Conservation (phyloP, 2,329 filamentous ascomycete genomes). For the Alternaria brassicicola region DNA sequence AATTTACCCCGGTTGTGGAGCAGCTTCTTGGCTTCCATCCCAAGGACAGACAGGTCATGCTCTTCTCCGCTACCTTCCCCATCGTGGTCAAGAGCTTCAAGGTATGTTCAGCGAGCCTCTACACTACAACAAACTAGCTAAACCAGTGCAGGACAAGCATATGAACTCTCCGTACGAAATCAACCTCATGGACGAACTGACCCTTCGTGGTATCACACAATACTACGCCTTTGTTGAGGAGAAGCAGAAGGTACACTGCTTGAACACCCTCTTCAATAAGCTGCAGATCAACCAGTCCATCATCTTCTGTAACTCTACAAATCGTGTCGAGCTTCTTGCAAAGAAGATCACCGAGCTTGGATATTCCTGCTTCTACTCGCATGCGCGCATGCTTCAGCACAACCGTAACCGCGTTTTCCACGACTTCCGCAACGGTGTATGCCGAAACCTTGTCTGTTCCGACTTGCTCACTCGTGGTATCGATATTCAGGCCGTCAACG, state of each 20-base stretch:
- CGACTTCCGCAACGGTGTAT: conserved; percentile 97
- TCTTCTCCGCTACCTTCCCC: conserved; percentile 98
- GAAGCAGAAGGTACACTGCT: conserved; percentile 98
- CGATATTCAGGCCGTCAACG: conserved; percentile 98
- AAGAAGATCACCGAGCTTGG: conserved; percentile 99
- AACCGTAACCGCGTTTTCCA: conserved; percentile 98
- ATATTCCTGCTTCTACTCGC: conserved; percentile 99
- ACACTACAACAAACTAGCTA: conserved; percentile 5
- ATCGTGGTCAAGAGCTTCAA: conserved; percentile 97
- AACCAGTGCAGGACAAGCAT: conserved; percentile 75
- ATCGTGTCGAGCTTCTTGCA: conserved; percentile 93
- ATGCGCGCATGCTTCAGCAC: conserved; percentile 96
- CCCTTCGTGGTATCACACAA: conserved; percentile 95
- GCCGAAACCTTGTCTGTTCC: conserved; percentile 96
- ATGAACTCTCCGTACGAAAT: conserved; percentile 97
- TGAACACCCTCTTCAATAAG: conserved; percentile 98
- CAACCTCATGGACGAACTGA: conserved; percentile 99
- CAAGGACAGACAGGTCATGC: conserved; percentile 98
- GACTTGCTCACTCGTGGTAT: conserved; percentile 98
- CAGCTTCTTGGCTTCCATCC: conserved; percentile 94
- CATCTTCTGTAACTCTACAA: conserved; percentile 99
- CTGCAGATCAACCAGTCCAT: conserved; percentile 99
- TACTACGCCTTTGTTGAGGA: conserved; percentile 99
- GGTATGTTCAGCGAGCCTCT: conserved; percentile 36
- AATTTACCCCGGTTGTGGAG: conserved; percentile 97